A percentile compares a stretch with the other conserved stretches of the same genome.
Evolutionary conservation across 805 yeast genomes (phyloP).

Genomic region (Metschnikowia noctiluminum): DNA sequence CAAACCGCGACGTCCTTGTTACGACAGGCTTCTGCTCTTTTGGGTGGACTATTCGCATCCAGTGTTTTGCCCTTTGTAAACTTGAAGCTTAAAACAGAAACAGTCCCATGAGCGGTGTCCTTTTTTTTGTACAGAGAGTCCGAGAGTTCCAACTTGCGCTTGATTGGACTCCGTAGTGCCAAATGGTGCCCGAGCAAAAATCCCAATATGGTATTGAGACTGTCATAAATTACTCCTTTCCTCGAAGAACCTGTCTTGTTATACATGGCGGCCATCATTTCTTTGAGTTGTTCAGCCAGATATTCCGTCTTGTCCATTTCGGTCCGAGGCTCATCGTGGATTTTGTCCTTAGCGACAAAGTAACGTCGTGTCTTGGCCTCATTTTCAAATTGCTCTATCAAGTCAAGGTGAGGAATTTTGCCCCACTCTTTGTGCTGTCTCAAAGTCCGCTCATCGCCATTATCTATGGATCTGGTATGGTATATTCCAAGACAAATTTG

Average conservation of each 20-base stretch:
- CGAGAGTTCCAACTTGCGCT: conserved; percentile 1
- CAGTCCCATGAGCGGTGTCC: background rate
- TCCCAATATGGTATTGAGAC: conserved; percentile 5
- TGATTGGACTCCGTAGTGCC: conserved; percentile 2
- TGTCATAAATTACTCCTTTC: background rate
- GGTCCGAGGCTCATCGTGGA: background rate
- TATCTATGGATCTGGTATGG: background rate
- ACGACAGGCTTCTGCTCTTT: background rate
- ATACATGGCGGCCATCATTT: conserved; percentile 1
- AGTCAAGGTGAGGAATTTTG: background rate
- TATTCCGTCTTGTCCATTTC: background rate
- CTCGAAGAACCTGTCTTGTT: background rate
- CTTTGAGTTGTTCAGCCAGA: background rate
- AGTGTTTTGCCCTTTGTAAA: background rate
- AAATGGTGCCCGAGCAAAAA: conserved; percentile 7
- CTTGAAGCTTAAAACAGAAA: conserved; percentile 1
- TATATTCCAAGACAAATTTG: background rate
- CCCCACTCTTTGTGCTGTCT: background rate
- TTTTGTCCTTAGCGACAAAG: background rate
- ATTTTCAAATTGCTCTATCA: background rate
- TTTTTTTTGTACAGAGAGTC: background rate
- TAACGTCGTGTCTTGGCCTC: background rate
- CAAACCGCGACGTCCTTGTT: conserved; percentile 1
- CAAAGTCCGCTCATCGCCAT: background rate
- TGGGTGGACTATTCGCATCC: background rate